Conservation (phyloP, 225 moss, liverwort and hornwort genomes). For the Polytrichum formosum region DNA sequence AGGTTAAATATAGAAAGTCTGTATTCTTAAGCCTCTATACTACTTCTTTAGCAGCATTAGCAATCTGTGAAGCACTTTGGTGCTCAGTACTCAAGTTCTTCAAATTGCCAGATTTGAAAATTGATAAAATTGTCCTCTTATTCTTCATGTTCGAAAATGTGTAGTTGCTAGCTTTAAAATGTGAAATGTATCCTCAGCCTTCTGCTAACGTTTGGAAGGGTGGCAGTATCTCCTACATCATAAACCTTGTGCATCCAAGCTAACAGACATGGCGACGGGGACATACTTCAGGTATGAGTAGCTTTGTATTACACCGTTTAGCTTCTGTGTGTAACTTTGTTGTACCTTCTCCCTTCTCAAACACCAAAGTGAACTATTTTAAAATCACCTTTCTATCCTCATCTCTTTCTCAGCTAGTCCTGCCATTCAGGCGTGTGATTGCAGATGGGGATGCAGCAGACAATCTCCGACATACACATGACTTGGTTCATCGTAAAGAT, state of each 20-base stretch:
- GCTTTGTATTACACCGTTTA: neutral
- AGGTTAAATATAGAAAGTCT: too few relatives aligned
- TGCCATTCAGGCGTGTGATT: conserved; percentile 52
- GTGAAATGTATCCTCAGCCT: too few relatives aligned
- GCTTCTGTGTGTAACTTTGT: neutral
- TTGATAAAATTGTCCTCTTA: too few relatives aligned
- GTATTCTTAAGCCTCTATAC: too few relatives aligned
- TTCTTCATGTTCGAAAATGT: too few relatives aligned
- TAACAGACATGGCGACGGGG: conserved; percentile 48
- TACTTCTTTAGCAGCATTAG: too few relatives aligned
- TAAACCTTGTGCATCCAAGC: conserved; percentile 58
- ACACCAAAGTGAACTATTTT: too few relatives aligned
- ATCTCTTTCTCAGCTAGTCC: neutral
- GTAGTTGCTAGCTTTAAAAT: too few relatives aligned
- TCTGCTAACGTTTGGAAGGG: neutral
- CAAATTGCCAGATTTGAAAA: too few relatives aligned
- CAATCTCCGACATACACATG: conserved; percentile 37
- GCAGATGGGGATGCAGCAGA: conserved; percentile 57
- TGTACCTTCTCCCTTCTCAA: neutral
- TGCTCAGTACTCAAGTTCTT: too few relatives aligned
- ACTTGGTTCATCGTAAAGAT: conserved; percentile 51
- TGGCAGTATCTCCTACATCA: conserved; percentile 63
- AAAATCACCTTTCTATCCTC: too few relatives aligned
- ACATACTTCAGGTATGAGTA: conserved; percentile 55
- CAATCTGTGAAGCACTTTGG: too few relatives aligned